These are phyloP conservation scores for Penicillium bovifimosum DNA, from an alignment of 495 filamentous ascomycete species.

Conservation along the genomic window DNA sequence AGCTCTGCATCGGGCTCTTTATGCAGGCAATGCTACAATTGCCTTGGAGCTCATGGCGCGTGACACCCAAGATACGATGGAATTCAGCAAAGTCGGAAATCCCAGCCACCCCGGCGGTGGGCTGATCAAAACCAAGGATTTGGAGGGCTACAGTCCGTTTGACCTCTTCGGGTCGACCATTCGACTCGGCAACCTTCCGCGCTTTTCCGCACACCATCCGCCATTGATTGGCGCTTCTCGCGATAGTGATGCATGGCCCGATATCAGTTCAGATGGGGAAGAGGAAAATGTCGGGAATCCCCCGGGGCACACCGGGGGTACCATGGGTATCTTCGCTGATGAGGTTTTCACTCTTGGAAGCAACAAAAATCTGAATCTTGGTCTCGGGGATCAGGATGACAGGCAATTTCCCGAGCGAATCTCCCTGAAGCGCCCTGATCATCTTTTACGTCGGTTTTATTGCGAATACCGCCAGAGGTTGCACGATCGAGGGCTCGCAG, in stretches of 20 bases:
- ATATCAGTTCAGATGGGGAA: constrained; percentile 33
- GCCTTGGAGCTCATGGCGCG: constrained; percentile 73
- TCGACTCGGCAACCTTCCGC: constrained; percentile 49
- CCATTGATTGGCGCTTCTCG: constrained; percentile 13
- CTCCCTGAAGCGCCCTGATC: constrained; percentile 68
- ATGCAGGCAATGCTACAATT: constrained; percentile 85
- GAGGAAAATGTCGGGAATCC: constrained; percentile 21
- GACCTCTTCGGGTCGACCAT: constrained; percentile 86
- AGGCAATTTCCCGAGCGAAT: constrained; percentile 88
- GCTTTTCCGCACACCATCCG: constrained; percentile 20
- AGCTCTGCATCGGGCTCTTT: constrained; percentile 84
- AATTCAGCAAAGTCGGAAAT: constrained; percentile 41
- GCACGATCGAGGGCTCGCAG: constrained; percentile 26
- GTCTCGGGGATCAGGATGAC: constrained; percentile 89
- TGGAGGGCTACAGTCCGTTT: constrained; percentile 89
- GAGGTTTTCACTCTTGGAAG: constrained; percentile 91
- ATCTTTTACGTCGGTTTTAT: constrained; percentile 66
- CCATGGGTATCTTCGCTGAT: constrained; percentile 56
- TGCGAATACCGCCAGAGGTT: constrained; percentile 47
- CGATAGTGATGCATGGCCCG: constrained; percentile 33
- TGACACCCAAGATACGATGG: constrained; percentile 61
- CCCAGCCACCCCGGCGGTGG: constrained; percentile 49
- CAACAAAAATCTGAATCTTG: constrained; percentile 89
- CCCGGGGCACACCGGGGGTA: constrained; percentile 28
- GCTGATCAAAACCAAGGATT: constrained; percentile 91